phyloP scores from a whole-genome alignment of 2,329 filamentous ascomycete genomes.

The Fusarium palustre region DNA sequence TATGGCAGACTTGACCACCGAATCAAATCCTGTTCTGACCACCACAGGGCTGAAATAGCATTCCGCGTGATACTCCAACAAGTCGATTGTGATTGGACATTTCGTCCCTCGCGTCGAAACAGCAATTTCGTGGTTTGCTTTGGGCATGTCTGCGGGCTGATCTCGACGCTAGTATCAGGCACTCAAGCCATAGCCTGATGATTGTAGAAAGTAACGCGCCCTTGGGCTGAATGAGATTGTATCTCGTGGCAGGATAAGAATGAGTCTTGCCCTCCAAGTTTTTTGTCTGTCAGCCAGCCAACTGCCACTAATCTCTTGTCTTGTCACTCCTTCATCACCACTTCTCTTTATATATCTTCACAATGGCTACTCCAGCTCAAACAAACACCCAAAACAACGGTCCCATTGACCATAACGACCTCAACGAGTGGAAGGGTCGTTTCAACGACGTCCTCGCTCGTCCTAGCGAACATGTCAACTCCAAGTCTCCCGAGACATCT shows the following conservation, averaged over 20 bases:
- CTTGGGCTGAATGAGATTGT: not conserved
- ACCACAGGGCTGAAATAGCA: constrained; percentile 42
- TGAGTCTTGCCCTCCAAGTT: not conserved
- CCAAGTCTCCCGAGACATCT: constrained; percentile 53
- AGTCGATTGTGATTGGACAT: not conserved
- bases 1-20: not conserved
- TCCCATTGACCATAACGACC: constrained; percentile 57
- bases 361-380: constrained; percentile 37
- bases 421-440: constrained; percentile 58
- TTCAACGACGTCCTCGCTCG: constrained; percentile 59
- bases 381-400: constrained; percentile 45
- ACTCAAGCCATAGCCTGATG: not conserved
- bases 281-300: not conserved
- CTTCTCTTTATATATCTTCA: constrained; percentile 1
- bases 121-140: constrained; percentile 10
- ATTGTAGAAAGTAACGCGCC: not conserved
- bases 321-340: constrained; percentile 10
- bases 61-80: constrained; percentile 1
- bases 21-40: constrained; percentile 32
- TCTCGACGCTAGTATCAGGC: constrained; percentile 24
- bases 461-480: constrained; percentile 58
- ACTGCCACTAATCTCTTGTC: not conserved
- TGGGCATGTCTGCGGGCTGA: not conserved
- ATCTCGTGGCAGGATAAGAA: constrained; percentile 1
- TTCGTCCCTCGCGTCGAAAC: constrained; percentile 3